Evolutionary conservation across 2,329 filamentous ascomycete species (phyloP), one percentile per base, ranked within the genome.

Genomic region (Neurospora crassa): DNA sequence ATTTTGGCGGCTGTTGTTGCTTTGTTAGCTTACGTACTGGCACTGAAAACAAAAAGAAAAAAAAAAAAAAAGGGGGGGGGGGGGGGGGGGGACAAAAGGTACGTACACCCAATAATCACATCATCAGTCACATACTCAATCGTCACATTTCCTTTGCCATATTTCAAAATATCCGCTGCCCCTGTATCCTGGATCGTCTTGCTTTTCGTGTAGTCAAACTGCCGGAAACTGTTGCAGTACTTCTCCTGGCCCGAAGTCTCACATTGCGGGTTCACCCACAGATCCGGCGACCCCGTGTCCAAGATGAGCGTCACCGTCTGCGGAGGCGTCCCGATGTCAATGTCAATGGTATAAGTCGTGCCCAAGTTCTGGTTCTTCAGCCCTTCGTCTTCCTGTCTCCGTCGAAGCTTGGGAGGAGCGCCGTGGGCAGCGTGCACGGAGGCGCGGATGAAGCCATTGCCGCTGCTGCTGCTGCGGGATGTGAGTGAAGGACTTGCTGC

Each of bases 251-350:
- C 74, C 7, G 78, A 73, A 6, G 78, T 78, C 6, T 78, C 69
- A 75, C 86, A 88, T 69, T 82, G 78, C 1, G 86, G 85, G 72
- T 87, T 85, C 63, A 87, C 83, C 86, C 86, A 88, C 8, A 87
- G 81, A 76, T 87, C 84, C 73, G 83, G 83, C 5, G 86, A 87
- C 18, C 86, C 86, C 2, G 85, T 87, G 74, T 87, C 86, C 34
- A 87, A 74, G n/a, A 85, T 82, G 59, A 87, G 76, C 67, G 82
- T 83, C 59, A 87, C 70, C 6, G 76, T 79, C 73, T 87, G 85
- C 0, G 83, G 80, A 0, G 85, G 85, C 16, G 79, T 84, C 11
- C 85, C 85, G 67, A 87, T 76, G 3, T 72, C 72, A 16, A 78
- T 68, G 37, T 77, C 75, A 42, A 77, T 72, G 12, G 68, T 72